phyloP scores from a whole-genome alignment of 208 protist genomes.

The Polymyxa betae region DNA sequence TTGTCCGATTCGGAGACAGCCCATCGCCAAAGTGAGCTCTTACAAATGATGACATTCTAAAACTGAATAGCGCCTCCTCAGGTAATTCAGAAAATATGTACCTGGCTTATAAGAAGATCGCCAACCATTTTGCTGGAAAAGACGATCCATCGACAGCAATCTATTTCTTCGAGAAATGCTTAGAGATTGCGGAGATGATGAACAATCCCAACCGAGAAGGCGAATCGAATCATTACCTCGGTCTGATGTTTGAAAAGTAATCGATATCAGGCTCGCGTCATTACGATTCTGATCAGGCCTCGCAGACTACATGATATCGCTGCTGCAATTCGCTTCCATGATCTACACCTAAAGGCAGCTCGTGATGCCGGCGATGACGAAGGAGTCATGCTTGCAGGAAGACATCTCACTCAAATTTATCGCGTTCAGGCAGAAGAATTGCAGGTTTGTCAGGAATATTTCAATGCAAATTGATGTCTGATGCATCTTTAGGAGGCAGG shows the following conservation, averaged over 20 bases:
- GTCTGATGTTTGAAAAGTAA: conserved; percentile 6
- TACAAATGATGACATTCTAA: not conserved
- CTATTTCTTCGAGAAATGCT: conserved; percentile 62
- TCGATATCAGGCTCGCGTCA: not conserved
- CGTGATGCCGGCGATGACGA: conserved; percentile 15
- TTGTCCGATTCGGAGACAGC: conserved; percentile 51
- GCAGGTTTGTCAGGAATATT: not conserved
- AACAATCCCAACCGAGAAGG: not conserved
- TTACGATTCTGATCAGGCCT: not conserved
- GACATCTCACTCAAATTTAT: conserved; percentile 38
- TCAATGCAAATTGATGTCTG: not conserved
- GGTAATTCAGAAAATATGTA: conserved; percentile 32
- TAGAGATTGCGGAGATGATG: conserved; percentile 41
- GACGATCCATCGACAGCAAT: conserved; percentile 39
- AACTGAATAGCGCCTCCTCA: not conserved
- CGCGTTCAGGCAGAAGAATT: not conserved
- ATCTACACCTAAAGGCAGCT: conserved; percentile 25
- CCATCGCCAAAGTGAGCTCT: conserved; percentile 30
- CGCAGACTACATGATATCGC: not conserved
- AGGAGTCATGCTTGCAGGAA: conserved; percentile 20
- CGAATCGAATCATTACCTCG: conserved; percentile 51
- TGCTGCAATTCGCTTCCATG: conserved; percentile 51
- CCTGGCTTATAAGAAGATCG: conserved; percentile 40
- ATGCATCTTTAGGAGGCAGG: not conserved
- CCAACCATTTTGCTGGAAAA: conserved; percentile 16